Conservation (phyloP, 179 eudicot genomes). For the Spinacia oleracea region DNA sequence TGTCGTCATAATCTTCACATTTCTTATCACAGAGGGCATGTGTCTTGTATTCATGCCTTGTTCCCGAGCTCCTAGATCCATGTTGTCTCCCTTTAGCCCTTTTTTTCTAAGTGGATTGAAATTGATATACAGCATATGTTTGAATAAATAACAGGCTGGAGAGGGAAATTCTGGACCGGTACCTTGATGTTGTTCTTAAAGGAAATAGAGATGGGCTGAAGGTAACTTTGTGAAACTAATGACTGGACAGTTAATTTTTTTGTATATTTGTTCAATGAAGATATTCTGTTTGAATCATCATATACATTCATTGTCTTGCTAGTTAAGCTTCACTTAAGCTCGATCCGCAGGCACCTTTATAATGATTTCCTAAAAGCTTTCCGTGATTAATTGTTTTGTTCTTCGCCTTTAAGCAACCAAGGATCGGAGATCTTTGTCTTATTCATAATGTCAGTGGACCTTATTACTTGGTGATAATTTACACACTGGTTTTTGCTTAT, state of each 20-base stretch:
- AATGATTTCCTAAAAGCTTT: not conserved
- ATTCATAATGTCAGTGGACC: not conserved
- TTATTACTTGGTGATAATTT: not conserved
- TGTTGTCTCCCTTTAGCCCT: not conserved
- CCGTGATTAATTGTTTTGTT: not conserved
- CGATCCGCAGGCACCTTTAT: not conserved
- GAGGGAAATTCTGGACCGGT: constrained; percentile 90
- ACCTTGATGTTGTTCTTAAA: constrained; percentile 88
- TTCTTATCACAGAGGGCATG: not conserved
- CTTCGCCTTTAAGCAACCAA: not conserved
- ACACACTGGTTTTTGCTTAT: not conserved
- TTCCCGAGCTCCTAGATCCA: not conserved
- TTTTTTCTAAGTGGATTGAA: not conserved
- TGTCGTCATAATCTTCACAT: not conserved
- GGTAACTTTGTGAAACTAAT: constrained; percentile 44
- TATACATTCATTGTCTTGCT: not conserved
- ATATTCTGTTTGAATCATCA: not conserved
- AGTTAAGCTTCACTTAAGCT: not conserved
- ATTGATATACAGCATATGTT: not conserved
- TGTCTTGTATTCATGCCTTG: not conserved
- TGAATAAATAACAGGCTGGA: constrained; percentile 61
- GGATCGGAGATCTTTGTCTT: not conserved
- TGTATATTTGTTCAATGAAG: not conserved
- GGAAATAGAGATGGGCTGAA: constrained; percentile 97
- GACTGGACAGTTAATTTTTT: not conserved